Evolutionary conservation across 139 green algal genomes (phyloP).

Genomic region (Limnomonas spitsbergensis): DNA sequence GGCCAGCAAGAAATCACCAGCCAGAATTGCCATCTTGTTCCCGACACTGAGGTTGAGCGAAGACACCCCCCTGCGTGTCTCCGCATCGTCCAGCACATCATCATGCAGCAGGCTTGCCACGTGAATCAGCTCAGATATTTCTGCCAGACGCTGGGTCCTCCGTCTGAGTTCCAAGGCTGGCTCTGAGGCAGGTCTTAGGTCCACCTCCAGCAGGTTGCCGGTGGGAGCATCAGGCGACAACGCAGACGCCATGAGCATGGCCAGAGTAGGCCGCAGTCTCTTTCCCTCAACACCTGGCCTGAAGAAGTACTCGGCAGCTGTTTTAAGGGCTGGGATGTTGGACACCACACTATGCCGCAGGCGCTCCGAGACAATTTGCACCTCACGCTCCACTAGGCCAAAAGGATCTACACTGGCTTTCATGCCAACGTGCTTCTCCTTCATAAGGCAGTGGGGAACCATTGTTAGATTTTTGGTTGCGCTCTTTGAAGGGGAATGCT

Average conservation of each 20-base stretch:
- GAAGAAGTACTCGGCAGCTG: constrained; percentile 50
- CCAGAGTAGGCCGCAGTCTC: constrained; percentile 57
- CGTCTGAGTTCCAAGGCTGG: constrained; percentile 63
- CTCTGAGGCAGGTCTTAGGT: constrained; percentile 53
- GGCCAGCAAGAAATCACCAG: constrained; percentile 95
- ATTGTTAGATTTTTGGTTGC: no score
- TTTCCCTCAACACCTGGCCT: constrained; percentile 81
- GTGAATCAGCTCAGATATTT: constrained; percentile 98
- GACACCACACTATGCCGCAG: constrained; percentile 68
- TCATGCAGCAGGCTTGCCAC: constrained; percentile 92
- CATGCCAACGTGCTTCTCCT: no score
- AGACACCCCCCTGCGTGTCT: constrained; percentile 75
- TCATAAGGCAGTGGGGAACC: no score
- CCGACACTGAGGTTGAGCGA: constrained; percentile 81
- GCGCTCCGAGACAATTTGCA: constrained; percentile 77
- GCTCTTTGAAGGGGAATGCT: no score
- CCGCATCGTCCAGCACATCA: constrained; percentile 92
- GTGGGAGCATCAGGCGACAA: constrained; percentile 51
- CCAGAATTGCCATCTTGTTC: constrained; percentile 91
- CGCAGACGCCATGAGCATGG: constrained; percentile 76
- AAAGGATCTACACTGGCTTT: constrained; percentile 9
- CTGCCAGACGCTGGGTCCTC: constrained; percentile 89
- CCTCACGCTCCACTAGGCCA: constrained; percentile 44
- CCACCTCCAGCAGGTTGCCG: constrained; percentile 12
- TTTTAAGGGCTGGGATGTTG: constrained; percentile 79